Base-by-base conservation (phyloP, 1,284 basidiomycete genomes). In the Apiotrichum sp. region DNA sequence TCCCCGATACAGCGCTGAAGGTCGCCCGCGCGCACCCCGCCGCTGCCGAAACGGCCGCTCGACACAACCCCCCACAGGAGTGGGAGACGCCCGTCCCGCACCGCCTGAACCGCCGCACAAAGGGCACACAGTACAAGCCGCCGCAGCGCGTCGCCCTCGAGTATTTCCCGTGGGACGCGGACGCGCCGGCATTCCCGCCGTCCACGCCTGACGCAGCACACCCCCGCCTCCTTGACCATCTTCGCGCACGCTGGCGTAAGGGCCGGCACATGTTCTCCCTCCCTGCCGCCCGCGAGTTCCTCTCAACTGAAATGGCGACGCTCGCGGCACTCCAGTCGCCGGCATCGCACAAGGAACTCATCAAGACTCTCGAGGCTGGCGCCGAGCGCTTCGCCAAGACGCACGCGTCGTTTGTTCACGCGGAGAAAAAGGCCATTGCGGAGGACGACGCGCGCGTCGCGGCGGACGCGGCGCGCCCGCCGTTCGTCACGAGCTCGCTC, bases 401-500 rank as follows among this genome's bases (percentile, higher is more conserved):
- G n/a, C n/a, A n/a, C n/a, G n/a, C n/a, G n/a, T n/a, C n/a, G n/a
- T n/a, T n/a, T n/a, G n/a, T n/a, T n/a, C n/a, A n/a, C n/a, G n/a
- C n/a, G n/a, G n/a, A n/a, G n/a, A n/a, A n/a, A n/a, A n/a, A n/a
- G n/a, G n/a, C n/a, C n/a, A n/a, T n/a, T n/a, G n/a, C n/a, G n/a
- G n/a, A n/a, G n/a, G n/a, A n/a, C n/a, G n/a, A n/a, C n/a, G n/a
- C n/a, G n/a, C n/a, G n/a, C 29, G 36, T 13, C 45, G 46, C 35
- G 13, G 35, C 16, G 36, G n/a, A 16, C 87, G 80, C 83, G 1
- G 13, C 1, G 33, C 14, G 34, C 34, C 34, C 14, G 46, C 83
- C 86, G 4, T 83, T 85, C 41, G 72, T 88, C 53, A 89, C 86
- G 1, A 86, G 88, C 3, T 80, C 78, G 4, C 81, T 83, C 66